A percentile compares a stretch with the other conserved stretches of the same genome.
These are phyloP conservation scores for Phanerochaete sordida DNA, from an alignment of 768 basidiomycete genomes.

Conservation along the genomic window DNA sequence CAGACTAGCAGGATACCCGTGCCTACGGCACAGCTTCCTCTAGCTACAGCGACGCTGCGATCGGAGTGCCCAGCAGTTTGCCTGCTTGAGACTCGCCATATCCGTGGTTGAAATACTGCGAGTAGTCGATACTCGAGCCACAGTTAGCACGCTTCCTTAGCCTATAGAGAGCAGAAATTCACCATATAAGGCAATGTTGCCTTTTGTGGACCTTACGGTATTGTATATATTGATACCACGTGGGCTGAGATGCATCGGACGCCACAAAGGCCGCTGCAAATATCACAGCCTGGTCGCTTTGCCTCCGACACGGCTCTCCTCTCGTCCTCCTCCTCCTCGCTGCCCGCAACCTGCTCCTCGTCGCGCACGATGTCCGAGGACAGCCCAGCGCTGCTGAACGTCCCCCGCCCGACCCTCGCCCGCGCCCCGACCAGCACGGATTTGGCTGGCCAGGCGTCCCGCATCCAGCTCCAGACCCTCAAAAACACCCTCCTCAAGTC, in stretches of 20 bases:
- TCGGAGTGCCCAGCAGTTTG: too few relatives aligned
- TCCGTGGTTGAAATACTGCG: too few relatives aligned
- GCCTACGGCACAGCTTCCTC: too few relatives aligned
- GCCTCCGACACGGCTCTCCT: not conserved
- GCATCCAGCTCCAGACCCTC: constrained; percentile 30
- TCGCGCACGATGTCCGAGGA: not conserved
- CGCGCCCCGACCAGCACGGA: constrained; percentile 7
- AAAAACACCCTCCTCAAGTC: constrained; percentile 80
- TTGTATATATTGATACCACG: too few relatives aligned
- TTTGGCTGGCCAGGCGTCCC: constrained; percentile 1
- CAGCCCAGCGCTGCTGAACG: not conserved
- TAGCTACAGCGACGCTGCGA: too few relatives aligned
- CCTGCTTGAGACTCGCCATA: too few relatives aligned
- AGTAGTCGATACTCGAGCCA: too few relatives aligned
- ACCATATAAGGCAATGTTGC: too few relatives aligned
- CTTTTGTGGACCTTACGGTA: too few relatives aligned
- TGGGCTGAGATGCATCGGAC: not conserved
- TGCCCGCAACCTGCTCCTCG: not conserved
- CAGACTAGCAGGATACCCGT: too few relatives aligned
- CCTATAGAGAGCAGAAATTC: too few relatives aligned
- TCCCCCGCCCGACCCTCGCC: constrained; percentile 6
- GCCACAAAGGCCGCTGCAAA: not conserved
- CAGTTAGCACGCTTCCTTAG: too few relatives aligned
- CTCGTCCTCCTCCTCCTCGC: not conserved
- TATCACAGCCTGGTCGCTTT: not conserved